Base-by-base conservation (phyloP, 2,329 filamentous ascomycete genomes). In the Waltergamsia citrina region DNA sequence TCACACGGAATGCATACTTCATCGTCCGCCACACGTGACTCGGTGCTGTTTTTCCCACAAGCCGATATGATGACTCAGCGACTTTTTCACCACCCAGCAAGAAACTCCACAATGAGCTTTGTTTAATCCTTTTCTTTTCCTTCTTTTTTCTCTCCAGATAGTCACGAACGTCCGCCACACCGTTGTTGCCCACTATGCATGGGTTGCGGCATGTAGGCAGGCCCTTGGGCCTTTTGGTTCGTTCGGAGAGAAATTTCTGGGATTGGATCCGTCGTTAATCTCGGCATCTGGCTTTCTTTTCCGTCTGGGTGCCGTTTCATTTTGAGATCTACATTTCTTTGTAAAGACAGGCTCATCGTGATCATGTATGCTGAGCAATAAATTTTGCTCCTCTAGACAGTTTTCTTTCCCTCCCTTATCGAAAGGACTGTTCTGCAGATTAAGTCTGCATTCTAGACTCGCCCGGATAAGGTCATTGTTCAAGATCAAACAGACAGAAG, bases 181-280 rank as follows among this genome's bases (percentile, higher is more conserved):
- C 16, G 10, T 14, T 10, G 6, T 28, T 15, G 17, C 14, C 26
- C 14, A 24, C 28, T 32, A 10, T 26, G 27, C 16, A 17, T 4
- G 17, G 12, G 12, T 11, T 29, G 23, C 15, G 24, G 35, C 14
- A 15, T 14, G 16, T 24, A 19, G 40, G 53, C 49, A 45, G 45
- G 51, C 51, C 52, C 37, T 49, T 58, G 58, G 50, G 51, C 50
- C 47, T 46, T 34, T 36, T 47, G 51, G 56, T 50, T 46, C 45
- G 51, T 63, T 57, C 57, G 48, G 69, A 66, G 69, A 56, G 16
- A 22, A 32, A n/a, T 28, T 28, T 15, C 16, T 8, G 8, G 41
- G 41, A 52, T 49, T 48, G 41, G 65, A 67, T 70, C 67, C 63
- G 59, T 70, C 66, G 66, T 71, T 71, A 71, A 71, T 71, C 67